phyloP scores from a whole-genome alignment of 495 filamentous ascomycete genomes.

The Penicillium waksmanii region DNA sequence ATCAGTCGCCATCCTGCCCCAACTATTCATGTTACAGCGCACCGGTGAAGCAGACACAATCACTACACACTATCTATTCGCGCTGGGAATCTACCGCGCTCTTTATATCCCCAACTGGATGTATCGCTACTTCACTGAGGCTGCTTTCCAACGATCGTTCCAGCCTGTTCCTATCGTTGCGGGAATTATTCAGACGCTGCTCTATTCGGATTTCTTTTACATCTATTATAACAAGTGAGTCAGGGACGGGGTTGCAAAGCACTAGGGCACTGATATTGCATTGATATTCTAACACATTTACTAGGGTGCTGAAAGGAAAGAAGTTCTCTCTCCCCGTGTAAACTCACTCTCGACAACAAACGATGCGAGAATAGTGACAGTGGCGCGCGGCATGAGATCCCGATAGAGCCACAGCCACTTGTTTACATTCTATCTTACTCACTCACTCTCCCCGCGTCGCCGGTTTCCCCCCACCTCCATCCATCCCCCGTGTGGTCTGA shows the following conservation, averaged over 20 bases:
- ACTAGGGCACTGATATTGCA: no score
- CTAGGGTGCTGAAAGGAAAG: constrained; percentile 79
- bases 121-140: constrained; percentile 78
- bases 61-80: constrained; percentile 96
- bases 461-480: neutral
- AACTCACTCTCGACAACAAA: constrained; percentile 13
- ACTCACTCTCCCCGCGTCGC: neutral
- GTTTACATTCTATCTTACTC: neutral
- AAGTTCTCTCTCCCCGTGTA: constrained; percentile 87
- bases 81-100: constrained; percentile 86
- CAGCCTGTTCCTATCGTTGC: constrained; percentile 85
- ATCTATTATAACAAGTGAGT: constrained; percentile 95
- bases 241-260: no score
- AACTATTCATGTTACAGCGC: constrained; percentile 96
- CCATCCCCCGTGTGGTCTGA: no score
- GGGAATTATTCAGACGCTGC: constrained; percentile 86
- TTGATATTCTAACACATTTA: neutral
- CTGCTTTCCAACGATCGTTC: constrained; percentile 53
- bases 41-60: constrained; percentile 98
- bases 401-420: neutral
- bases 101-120: constrained; percentile 99
- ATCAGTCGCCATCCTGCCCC: constrained; percentile 92
- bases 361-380: neutral
- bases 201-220: constrained; percentile 99
- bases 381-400: neutral